These are phyloP conservation scores for Phytophthora fragariae DNA, from an alignment of 352 stramenopile genomes.

Conservation along the genomic window DNA sequence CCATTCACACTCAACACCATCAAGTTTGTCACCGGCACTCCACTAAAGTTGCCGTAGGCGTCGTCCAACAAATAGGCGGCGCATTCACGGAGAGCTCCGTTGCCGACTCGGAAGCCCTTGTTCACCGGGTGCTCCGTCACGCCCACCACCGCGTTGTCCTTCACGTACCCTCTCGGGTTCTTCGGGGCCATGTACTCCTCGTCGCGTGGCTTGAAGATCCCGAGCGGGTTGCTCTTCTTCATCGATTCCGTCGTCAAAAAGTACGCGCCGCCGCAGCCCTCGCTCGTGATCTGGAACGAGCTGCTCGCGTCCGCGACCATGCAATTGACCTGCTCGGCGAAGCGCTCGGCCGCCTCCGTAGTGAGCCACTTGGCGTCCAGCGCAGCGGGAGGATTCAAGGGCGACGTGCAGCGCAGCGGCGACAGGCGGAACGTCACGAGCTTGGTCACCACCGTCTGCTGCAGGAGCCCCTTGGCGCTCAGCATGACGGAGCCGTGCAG, in stretches of 20 bases:
- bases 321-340: slow-evolving; percentile 53
- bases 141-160: slow-evolving; percentile 80
- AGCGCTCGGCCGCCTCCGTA: slow-evolving; percentile 51
- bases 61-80: slow-evolving; percentile 86
- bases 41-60: slow-evolving; percentile 82
- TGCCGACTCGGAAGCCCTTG: slow-evolving; percentile 88
- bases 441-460: slow-evolving; percentile 55
- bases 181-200: slow-evolving; percentile 99
- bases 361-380: slow-evolving; percentile 50
- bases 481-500: slow-evolving; percentile 52
- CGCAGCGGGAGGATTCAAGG: slow-evolving; percentile 11
- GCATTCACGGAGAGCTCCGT: slow-evolving; percentile 84
- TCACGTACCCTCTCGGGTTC: slow-evolving; percentile 97
- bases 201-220: slow-evolving; percentile 98
- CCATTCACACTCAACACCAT: slow-evolving; percentile 70
- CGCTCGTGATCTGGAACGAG: slow-evolving; percentile 72
- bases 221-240: slow-evolving; percentile 51
- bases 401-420: slow-evolving; percentile 40
- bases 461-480: slow-evolving; percentile 54
- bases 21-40: slow-evolving; percentile 83
- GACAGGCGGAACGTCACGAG: slow-evolving; percentile 49
- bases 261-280: slow-evolving; percentile 86
- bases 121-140: slow-evolving; percentile 84
- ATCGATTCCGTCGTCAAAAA: slow-evolving; percentile 42
- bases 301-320: slow-evolving; percentile 41